A percentile compares a stretch with the other conserved stretches of the same genome.
These are phyloP conservation scores for Pycnococcus provasolii DNA, from an alignment of 139 green algal species.

Conservation along the genomic window DNA sequence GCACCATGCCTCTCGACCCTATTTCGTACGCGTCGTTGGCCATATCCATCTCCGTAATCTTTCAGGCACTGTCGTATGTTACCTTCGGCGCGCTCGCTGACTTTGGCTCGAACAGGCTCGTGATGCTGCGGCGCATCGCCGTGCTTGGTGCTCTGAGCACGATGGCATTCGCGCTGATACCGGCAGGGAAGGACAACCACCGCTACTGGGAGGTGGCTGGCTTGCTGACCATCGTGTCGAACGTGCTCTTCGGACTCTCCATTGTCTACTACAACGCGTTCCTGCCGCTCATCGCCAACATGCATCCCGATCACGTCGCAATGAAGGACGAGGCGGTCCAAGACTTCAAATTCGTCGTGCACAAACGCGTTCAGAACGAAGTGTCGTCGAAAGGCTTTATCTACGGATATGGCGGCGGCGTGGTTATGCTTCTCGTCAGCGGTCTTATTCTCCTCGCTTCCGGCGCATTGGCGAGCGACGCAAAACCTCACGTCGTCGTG, in stretches of 20 bases:
- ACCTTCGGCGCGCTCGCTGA: not conserved
- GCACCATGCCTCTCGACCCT: not conserved
- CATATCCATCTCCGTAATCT: slow-evolving; percentile 1
- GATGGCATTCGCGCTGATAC: not conserved
- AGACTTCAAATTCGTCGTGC: not conserved
- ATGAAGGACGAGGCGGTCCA: not conserved
- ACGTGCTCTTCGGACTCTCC: not conserved
- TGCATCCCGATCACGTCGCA: not conserved
- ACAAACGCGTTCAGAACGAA: not conserved
- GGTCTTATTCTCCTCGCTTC: not conserved
- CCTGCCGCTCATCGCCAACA: slow-evolving; percentile 6
- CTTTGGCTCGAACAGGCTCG: slow-evolving; percentile 1
- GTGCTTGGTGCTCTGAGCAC: not conserved
- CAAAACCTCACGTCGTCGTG: not conserved
- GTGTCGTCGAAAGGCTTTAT: not conserved
- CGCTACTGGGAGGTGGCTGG: slow-evolving; percentile 2
- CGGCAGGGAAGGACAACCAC: not conserved
- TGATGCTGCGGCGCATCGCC: not conserved
- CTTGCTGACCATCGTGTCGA: slow-evolving; percentile 7
- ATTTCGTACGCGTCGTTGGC: not conserved
- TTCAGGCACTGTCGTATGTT: slow-evolving; percentile 4
- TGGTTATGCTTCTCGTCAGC: not conserved
- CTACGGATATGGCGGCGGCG: slow-evolving; percentile 3
- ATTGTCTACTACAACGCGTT: slow-evolving; percentile 16
- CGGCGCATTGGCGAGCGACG: not conserved